Evolutionary conservation across 805 yeast genomes (phyloP).

Genomic region (Wickerhamomyces hampshirensis): DNA sequence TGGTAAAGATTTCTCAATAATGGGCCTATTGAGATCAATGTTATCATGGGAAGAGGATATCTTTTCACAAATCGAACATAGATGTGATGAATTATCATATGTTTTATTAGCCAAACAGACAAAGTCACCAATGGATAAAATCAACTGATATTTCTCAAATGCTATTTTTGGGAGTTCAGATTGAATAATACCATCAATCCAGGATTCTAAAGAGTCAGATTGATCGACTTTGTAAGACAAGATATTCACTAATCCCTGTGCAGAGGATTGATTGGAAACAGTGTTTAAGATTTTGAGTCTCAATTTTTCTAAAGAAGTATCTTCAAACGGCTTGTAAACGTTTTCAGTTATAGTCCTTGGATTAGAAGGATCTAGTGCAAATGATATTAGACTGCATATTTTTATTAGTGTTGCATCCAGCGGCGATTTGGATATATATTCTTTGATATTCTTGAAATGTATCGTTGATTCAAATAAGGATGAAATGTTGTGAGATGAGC

Average conservation of each 20-base stretch:
- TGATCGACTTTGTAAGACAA: neutral
- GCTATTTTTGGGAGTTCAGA: neutral
- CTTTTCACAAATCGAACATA: conserved; percentile 15
- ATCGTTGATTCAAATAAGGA: conserved; percentile 5
- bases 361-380: conserved; percentile 4
- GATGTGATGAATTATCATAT: conserved; percentile 15
- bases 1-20: conserved; percentile 10
- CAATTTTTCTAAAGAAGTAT: conserved; percentile 13
- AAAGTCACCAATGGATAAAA: conserved; percentile 34
- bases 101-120: conserved; percentile 33
- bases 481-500: conserved; percentile 1
- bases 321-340: conserved; percentile 11
- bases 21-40: conserved; percentile 28
- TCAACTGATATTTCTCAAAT: conserved; percentile 17
- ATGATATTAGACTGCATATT: conserved; percentile 8
- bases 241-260: neutral
- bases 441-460: conserved; percentile 8
- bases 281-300: conserved; percentile 10
- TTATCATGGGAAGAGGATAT: conserved; percentile 2
- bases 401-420: conserved; percentile 10
- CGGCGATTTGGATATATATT: neutral
- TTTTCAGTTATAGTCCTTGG: neutral
- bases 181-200: conserved; percentile 5
- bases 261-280: neutral
- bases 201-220: neutral